A percentile compares a stretch with the other conserved stretches of the same genome.
phyloP scores from a whole-genome alignment of 352 stramenopile genomes.

The Hyaloperonospora brassicae region DNA sequence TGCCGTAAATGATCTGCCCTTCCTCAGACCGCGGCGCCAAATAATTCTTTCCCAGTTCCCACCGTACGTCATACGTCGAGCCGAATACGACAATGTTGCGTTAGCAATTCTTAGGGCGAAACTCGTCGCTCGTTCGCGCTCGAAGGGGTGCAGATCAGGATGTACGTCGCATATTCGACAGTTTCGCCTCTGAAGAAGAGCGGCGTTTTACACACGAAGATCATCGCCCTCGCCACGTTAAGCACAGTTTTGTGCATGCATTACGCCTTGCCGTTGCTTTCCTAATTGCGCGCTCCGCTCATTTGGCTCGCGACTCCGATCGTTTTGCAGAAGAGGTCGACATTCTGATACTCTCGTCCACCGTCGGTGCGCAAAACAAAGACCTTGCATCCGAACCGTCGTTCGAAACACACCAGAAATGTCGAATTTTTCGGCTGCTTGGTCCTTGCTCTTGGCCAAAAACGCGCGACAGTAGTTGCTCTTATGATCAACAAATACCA shows the following conservation, averaged over 20 bases:
- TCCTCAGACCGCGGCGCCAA: no score
- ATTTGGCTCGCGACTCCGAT: constrained; percentile 16
- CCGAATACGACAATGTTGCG: background rate
- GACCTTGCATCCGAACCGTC: constrained; percentile 7
- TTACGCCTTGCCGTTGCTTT: constrained; percentile 24
- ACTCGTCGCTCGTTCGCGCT: constrained; percentile 6
- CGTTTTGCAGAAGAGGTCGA: constrained; percentile 18
- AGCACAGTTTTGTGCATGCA: constrained; percentile 26
- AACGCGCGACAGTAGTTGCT: background rate
- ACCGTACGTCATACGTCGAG: background rate
- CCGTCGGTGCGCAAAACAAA: constrained; percentile 14
- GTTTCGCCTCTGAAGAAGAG: constrained; percentile 22
- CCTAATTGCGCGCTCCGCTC: constrained; percentile 9
- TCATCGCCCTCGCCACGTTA: constrained; percentile 25
- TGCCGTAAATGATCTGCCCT: no score
- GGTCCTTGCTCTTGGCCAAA: background rate
- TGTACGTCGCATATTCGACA: constrained; percentile 21
- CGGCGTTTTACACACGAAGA: constrained; percentile 18
- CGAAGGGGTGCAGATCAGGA: constrained; percentile 22
- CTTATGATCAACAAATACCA: background rate
- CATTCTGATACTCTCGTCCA: constrained; percentile 20
- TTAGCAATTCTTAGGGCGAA: constrained; percentile 3
- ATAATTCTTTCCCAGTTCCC: no score
- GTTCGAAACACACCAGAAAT: constrained; percentile 12
- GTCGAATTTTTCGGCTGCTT: constrained; percentile 3